phyloP scores from a whole-genome alignment of 148 eudicot species.

The Rhododendron ovatum region DNA sequence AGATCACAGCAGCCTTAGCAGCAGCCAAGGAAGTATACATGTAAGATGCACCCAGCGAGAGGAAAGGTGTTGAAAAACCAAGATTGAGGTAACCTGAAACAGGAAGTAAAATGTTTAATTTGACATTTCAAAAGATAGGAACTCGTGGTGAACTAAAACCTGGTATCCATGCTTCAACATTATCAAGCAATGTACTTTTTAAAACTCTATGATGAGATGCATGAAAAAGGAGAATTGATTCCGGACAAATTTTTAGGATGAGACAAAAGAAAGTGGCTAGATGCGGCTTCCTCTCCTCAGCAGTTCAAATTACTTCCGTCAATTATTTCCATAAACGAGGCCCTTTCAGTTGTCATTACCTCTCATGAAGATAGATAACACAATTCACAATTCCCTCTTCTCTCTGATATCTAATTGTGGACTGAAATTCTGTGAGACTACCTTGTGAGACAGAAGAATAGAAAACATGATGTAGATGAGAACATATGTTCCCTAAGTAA shows the following conservation, averaged over 20 bases:
- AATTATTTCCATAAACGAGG: not conserved
- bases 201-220: not conserved
- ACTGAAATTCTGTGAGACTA: not conserved
- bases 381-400: not conserved
- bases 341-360: not conserved
- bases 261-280: not conserved
- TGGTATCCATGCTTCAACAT: not conserved
- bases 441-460: not conserved
- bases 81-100: slow-evolving; percentile 79
- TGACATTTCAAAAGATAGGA: not conserved
- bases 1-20: slow-evolving; percentile 92
- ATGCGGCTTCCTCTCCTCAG: not conserved
- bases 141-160: not conserved
- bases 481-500: not conserved
- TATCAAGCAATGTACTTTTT: not conserved
- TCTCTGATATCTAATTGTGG: not conserved
- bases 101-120: slow-evolving; percentile 1
- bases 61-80: slow-evolving; percentile 95
- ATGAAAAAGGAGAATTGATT: not conserved
- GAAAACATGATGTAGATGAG: not conserved
- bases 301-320: not conserved
- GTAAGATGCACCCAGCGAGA: slow-evolving; percentile 86
- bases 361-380: not conserved
- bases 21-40: slow-evolving; percentile 95
- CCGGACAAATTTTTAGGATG: not conserved